These are phyloP conservation scores for Ceratocystis huliohia DNA, from an alignment of 2,329 filamentous ascomycete species.

Conservation along the genomic window DNA sequence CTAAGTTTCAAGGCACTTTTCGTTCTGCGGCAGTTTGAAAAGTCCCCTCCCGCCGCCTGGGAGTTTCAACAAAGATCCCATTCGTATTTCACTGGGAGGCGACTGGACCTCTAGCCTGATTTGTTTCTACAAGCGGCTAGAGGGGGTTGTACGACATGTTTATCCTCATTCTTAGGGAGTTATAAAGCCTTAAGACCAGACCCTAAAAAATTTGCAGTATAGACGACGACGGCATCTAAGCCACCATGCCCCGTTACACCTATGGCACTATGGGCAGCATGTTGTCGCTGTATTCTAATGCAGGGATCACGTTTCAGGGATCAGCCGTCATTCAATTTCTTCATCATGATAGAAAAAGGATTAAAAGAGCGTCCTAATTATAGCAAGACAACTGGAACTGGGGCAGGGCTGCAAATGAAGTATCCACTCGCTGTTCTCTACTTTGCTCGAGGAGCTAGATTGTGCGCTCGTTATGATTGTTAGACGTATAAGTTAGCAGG, in stretches of 20 bases:
- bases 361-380: not conserved
- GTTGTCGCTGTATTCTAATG: slow-evolving; percentile 1
- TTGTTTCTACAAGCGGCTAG: slow-evolving; percentile 1
- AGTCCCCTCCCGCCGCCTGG: not conserved
- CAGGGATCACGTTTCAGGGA: not conserved
- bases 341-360: not conserved
- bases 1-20: not conserved
- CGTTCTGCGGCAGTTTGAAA: not conserved
- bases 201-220: not conserved
- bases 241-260: not conserved
- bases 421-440: no score
- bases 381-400: not conserved
- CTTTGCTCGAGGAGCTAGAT: no score
- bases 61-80: not conserved
- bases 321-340: slow-evolving; percentile 2
- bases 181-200: not conserved
- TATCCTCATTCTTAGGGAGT: not conserved
- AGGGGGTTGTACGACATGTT: not conserved
- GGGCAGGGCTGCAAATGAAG: no score
- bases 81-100: not conserved
- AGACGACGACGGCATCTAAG: not conserved
- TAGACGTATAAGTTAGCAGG: not conserved
- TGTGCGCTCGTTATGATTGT: not conserved
- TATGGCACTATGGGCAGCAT: not conserved
- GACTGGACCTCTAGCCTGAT: not conserved